Evolutionary conservation across 148 eudicot species (phyloP), one percentile per base, ranked within the genome.

Genomic region (Rhododendron henanense): DNA sequence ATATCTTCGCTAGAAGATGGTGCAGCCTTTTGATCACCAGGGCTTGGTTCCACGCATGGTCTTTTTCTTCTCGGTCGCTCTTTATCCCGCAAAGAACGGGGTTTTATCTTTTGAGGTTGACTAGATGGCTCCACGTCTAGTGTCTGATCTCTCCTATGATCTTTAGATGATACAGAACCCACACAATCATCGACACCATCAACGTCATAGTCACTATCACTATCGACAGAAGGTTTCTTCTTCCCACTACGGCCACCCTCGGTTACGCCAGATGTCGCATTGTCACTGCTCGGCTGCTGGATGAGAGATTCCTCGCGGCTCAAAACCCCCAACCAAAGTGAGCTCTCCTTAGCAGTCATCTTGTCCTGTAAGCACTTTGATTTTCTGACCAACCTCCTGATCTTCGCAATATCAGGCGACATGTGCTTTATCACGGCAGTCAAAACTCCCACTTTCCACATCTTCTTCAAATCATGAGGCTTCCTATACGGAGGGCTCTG

Each of bases 281-380:
- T 91, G 45, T 95, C 98, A 79, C 96, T 91, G 87, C 95, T 94
- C 13, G 90, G 94, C 83, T 92, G 96, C 85, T 83, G 89, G 33
- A 93, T 63, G 61, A 85, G 86, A 47, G 94, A 86, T 88, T 96
- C 99, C 89, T 95, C 98, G 85, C 91, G 86, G 82, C 92, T 88
- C 87, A 96, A 91, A 90, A 96, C 98, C 31, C 92, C 98, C 83
- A 95, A 88, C 99, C 99, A 96, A 88, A 95, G 95, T 19, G 94
- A 92, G 89, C 97, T 96, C 88, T 96, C 99, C 88, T 96, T 96
- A 71, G 99, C 99, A 85, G 96, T 95, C 99, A 96, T 96, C 89
- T 96, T 96, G 84, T 96, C 99, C 87, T 96, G 99, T 67, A 96
- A 91, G 84, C 99, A 94, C 88, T 96, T 96, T 1, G 99, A 96